Evolutionary conservation across 352 stramenopile species (phyloP).

Genomic region (Pilasporangium apinafurcum): DNA sequence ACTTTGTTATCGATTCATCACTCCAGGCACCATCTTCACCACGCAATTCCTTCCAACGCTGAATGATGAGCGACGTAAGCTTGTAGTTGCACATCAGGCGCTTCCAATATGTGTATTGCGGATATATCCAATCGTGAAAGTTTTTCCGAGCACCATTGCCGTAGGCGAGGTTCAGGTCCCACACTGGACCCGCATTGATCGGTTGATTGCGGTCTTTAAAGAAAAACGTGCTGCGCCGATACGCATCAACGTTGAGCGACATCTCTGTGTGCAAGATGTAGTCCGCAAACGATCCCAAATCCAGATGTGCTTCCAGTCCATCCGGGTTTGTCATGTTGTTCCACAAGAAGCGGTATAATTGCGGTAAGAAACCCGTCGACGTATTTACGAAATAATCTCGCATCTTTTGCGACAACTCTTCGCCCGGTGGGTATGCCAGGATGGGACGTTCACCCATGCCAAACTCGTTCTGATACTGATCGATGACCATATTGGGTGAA

Average conservation of each 20-base stretch:
- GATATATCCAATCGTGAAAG: conserved; percentile 67
- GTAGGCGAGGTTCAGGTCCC: conserved; percentile 78
- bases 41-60: conserved; percentile 68
- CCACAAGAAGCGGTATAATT: conserved; percentile 63
- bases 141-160: conserved; percentile 50
- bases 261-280: conserved; percentile 81
- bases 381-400: conserved; percentile 70
- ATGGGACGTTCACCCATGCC: conserved; percentile 64
- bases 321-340: conserved; percentile 71
- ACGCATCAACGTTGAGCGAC: conserved; percentile 76
- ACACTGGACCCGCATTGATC: conserved; percentile 74
- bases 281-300: conserved; percentile 66
- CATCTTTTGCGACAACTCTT: conserved; percentile 57
- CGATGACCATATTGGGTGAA: conserved; percentile 71
- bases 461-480: conserved; percentile 78
- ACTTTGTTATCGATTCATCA: conserved; percentile 37
- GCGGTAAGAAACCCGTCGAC: conserved; percentile 44
- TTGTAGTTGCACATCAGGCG: conserved; percentile 75
- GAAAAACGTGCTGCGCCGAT: conserved; percentile 73
- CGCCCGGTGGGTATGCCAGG: conserved; percentile 45
- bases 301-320: conserved; percentile 47
- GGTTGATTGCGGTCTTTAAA: conserved; percentile 69
- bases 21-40: conserved; percentile 37
- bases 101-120: conserved; percentile 77
- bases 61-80: conserved; percentile 61